These are phyloP conservation scores for Boletus sensibilis DNA, from an alignment of 768 basidiomycete species.

Conservation along the genomic window DNA sequence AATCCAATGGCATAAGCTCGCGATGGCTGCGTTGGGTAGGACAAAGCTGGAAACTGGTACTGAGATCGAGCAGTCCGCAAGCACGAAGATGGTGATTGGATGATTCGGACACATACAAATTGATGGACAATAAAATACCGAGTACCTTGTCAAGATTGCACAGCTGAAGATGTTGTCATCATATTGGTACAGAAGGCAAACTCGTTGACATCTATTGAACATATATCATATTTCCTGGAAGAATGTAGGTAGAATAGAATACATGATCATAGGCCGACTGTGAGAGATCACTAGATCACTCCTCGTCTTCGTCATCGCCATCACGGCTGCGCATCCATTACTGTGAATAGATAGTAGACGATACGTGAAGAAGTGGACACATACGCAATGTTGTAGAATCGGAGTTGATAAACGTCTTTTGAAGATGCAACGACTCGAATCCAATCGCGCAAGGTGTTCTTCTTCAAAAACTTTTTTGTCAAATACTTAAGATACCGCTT, in stretches of 20 bases:
- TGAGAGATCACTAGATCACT: constrained; percentile 34
- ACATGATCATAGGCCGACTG: not conserved
- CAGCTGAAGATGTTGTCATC: not conserved
- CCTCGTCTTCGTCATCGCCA: constrained; percentile 58
- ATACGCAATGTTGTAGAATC: constrained; percentile 92
- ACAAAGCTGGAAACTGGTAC: constrained; percentile 40
- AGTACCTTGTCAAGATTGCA: not conserved
- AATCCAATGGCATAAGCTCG: constrained; percentile 70
- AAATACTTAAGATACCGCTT: constrained; percentile 98
- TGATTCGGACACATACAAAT: constrained; percentile 4
- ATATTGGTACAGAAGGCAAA: not conserved
- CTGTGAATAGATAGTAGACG: not conserved
- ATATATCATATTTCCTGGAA: constrained; percentile 8
- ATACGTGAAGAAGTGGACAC: constrained; percentile 25
- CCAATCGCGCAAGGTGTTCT: constrained; percentile 94
- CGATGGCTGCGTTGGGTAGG: constrained; percentile 59
- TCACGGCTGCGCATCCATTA: constrained; percentile 34
- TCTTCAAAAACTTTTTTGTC: constrained; percentile 99
- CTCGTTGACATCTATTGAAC: not conserved
- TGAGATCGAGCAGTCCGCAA: constrained; percentile 19
- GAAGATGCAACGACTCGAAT: constrained; percentile 94
- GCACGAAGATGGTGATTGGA: constrained; percentile 18
- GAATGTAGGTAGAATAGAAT: not conserved
- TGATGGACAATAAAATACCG: not conserved
- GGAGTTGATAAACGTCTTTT: constrained; percentile 92